These are phyloP conservation scores for Wickerhamiella occidentalis DNA, from an alignment of 805 yeast species.

Conservation along the genomic window DNA sequence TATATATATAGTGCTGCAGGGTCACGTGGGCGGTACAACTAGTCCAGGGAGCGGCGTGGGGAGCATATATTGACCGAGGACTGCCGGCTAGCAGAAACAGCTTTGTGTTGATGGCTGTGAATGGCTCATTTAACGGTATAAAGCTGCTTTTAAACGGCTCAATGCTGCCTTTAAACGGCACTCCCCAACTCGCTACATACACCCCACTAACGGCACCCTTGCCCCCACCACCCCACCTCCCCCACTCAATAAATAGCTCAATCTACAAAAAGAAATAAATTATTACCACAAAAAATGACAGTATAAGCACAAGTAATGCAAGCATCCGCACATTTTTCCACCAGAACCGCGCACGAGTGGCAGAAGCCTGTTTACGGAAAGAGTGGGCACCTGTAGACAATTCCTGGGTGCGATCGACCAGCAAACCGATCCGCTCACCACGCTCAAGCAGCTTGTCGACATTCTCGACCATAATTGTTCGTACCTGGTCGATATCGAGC, in stretches of 20 bases:
- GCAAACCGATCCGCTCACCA: constrained; percentile 59
- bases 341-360: constrained; percentile 58
- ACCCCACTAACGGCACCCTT: too few relatives aligned
- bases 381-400: constrained; percentile 54
- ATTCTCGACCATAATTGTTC: constrained; percentile 59
- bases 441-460: constrained; percentile 60
- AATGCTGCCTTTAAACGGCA: too few relatives aligned
- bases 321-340: constrained; percentile 35
- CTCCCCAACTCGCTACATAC: too few relatives aligned
- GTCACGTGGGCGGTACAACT: not conserved
- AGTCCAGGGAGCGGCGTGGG: not conserved
- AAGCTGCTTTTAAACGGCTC: too few relatives aligned
- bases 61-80: too few relatives aligned
- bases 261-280: constrained; percentile 9
- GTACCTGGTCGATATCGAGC: constrained; percentile 49
- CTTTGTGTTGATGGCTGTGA: too few relatives aligned
- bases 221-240: not conserved
- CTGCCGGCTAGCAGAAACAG: too few relatives aligned
- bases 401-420: constrained; percentile 70
- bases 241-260: not conserved
- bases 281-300: not conserved
- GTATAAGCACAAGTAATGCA: not conserved
- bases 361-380: constrained; percentile 56
- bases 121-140: too few relatives aligned
- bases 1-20: not conserved